A percentile compares a stretch with the other conserved stretches of the same genome.
Evolutionary conservation across 1,139 yeast genomes (phyloP).

Genomic region (Blastobotrys arbuscula): DNA sequence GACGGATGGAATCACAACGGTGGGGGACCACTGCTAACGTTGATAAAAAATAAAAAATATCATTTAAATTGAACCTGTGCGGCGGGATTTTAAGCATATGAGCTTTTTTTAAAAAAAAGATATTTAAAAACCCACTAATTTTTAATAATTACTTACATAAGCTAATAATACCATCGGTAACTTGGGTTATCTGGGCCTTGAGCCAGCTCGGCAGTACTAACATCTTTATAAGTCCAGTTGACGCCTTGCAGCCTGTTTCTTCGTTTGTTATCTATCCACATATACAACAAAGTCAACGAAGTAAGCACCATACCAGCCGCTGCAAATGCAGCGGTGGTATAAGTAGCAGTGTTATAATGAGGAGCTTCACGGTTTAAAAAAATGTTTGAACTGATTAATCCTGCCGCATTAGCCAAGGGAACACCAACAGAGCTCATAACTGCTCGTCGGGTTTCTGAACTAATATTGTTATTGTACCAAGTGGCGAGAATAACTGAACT

Average conservation of each 20-base stretch:
- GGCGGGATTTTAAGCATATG: too few species aligned
- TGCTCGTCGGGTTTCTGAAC: constrained; percentile 47
- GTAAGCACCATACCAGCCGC: constrained; percentile 36
- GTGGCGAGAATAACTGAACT: constrained; percentile 45
- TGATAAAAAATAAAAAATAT: too few species aligned
- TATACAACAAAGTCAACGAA: constrained; percentile 31
- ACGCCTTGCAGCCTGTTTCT: constrained; percentile 43
- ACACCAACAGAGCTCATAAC: constrained; percentile 45
- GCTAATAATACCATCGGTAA: constrained; percentile 38
- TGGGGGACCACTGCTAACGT: too few species aligned
- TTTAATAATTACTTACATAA: too few species aligned
- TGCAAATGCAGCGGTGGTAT: constrained; percentile 45
- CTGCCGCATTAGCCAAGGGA: constrained; percentile 54
- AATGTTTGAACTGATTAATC: constrained; percentile 50
- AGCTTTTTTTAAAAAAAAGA: too few species aligned
- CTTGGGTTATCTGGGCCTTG: constrained; percentile 45
- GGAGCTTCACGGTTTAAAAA: constrained; percentile 52
- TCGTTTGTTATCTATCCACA: constrained; percentile 38
- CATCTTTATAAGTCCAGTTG: constrained; percentile 39
- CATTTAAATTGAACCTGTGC: too few species aligned
- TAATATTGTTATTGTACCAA: constrained; percentile 49
- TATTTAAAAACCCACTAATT: too few species aligned
- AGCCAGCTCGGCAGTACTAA: constrained; percentile 41
- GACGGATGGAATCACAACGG: too few species aligned
- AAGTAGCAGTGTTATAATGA: constrained; percentile 46